Evolutionary conservation across 2,329 filamentous ascomycete genomes (phyloP).

Genomic region (Penicillium glabrum): DNA sequence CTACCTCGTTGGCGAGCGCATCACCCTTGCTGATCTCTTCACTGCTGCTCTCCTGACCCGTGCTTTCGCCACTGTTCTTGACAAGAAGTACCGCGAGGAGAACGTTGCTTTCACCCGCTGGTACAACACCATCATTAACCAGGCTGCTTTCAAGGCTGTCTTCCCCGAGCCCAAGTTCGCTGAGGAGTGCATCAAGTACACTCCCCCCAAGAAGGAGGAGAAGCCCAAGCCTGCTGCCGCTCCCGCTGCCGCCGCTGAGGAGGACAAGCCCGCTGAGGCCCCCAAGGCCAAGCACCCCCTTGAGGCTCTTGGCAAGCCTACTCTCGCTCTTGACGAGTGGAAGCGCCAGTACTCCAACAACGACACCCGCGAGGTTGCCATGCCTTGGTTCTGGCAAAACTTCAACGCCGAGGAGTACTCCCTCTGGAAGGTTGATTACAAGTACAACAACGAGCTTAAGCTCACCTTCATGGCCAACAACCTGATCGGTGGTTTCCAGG

Average conservation of each 20-base stretch:
- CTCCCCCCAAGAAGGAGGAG: conserved; percentile 69
- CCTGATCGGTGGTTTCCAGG: conserved; percentile 96
- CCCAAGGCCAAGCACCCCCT: conserved; percentile 98
- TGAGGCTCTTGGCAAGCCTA: conserved; percentile 76
- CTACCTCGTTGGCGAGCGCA: conserved; percentile 95
- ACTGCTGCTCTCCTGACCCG: conserved; percentile 73
- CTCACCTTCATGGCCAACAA: conserved; percentile 99
- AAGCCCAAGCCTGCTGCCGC: conserved; percentile 59
- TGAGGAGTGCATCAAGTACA: conserved; percentile 74
- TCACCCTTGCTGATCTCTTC: conserved; percentile 96
- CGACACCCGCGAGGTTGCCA: conserved; percentile 74
- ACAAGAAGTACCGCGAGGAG: conserved; percentile 79
- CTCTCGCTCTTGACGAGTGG: conserved; percentile 89
- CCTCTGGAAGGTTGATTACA: conserved; percentile 92
- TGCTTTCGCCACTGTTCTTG: conserved; percentile 92
- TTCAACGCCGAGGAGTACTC: conserved; percentile 93
- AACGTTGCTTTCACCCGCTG: conserved; percentile 88
- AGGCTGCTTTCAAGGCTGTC: conserved; percentile 84
- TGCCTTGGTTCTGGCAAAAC: conserved; percentile 99
- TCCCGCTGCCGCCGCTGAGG: conserved; percentile 46
- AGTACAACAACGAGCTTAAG: conserved; percentile 98
- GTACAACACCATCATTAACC: conserved; percentile 92
- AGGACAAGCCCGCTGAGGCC: conserved; percentile 56
- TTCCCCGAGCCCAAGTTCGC: conserved; percentile 73
- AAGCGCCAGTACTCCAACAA: conserved; percentile 99